Evolutionary conservation across 768 basidiomycete genomes (phyloP), one percentile per base, ranked within the genome.

Genomic region (Boletus insuetus): DNA sequence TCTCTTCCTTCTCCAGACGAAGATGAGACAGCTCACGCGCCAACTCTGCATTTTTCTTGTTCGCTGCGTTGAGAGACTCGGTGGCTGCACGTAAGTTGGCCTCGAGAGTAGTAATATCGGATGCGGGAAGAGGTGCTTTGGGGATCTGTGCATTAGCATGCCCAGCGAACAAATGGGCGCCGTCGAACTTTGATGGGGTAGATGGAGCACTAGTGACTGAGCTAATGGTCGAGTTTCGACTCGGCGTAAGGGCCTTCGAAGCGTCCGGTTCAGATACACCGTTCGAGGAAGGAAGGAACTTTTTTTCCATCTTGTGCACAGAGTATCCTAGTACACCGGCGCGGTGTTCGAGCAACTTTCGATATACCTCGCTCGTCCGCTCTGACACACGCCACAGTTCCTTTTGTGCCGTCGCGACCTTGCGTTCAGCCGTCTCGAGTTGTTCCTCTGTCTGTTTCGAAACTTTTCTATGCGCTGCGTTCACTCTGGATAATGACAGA

Each of bases 131-230:
- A 0, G 80, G 73, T 4, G 76, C 74, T 40, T 77, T 69, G 31
- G 74, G 74, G 0, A 87, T 74, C 17, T 88, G 73, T 6, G 89
- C 80, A 42, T 84, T 79, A 4, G 81, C 83, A 60, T 93, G 88
- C 0, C 92, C 91, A 0, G 93, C 89, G 59, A 93, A 93, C 50
- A 94, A 76, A 73, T 93, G 91, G 0, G 87, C 83, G 13, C 90
- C 90, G 51, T 91, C 89, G 66, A 94, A 94, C 38, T 82, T 83
- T n/a, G 78, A 73, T 6, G 81, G 73, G 13, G 78, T 70, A 2
- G 78, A 74, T 3, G 75, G 70, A 14, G 70, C 58, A 43, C 77
- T 79, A 26, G 76, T 73, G 20, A 73, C 70, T 0, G 83, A 81
- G 61, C 81, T 84, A 62, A 81, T 73, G 17, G 79, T 72, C 3